Base-by-base conservation (phyloP, 805 yeast genomes). In the Nakazawaea ernobii region DNA sequence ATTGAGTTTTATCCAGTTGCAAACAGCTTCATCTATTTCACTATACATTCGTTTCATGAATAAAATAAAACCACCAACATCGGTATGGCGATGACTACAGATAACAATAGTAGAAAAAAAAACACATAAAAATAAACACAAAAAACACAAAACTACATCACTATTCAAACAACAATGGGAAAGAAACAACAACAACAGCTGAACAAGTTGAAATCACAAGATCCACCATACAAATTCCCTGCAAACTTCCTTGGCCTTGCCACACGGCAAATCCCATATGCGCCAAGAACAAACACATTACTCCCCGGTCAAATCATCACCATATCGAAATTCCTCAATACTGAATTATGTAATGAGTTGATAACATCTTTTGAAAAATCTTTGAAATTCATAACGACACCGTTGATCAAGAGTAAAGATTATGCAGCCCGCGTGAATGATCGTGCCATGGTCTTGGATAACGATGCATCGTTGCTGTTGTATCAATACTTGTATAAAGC, bases 361-460 rank as follows among this genome's bases (percentile, higher is more conserved):
- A 68, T 74, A 10, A 49, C 54, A 14, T 60, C 68, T 3, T 65
- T 71, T 37, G 59, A 57, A 33, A 47, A 45, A 1, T 35, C 43
- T 2, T 41, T 58, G 15, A 55, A 49, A 4, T 32, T 77, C 14
- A 76, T 66, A 49, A 76, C 80, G 0, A 77, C 81, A 0, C 81
- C 78, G 2, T 49, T 70, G 46, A 58, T 69, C 8, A 75, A 75
- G 49, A 69, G 75, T 32, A 75, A 67, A 51, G 72, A 69, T 9
- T 80, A 78, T 52, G 86, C 86, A 2, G 77, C 78, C 0, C 61
- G 86, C 35, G 70, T 69, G 38, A 81, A 81, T 53, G 86, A 80
- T 53, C 58, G 86, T 24, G 63, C 68, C 2, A 58, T 69, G 6
- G 50, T 73, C 6, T 59, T 60, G 3, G 81, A 79, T 56, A 47